Conservation (phyloP, 2,329 filamentous ascomycete species). For the Aureobasidium sp. region DNA sequence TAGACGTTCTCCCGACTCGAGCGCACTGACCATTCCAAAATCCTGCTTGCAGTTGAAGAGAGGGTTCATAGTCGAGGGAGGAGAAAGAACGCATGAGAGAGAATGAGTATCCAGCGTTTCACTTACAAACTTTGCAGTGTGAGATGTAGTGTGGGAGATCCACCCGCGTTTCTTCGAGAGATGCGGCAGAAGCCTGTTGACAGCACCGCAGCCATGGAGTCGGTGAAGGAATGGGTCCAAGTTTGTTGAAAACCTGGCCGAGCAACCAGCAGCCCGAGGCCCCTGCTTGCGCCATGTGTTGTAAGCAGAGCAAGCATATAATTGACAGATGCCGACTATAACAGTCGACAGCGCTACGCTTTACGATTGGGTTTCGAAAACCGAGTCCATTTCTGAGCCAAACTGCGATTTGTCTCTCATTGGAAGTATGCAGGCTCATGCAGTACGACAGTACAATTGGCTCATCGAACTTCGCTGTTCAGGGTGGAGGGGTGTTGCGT, state of each 20-base stretch:
- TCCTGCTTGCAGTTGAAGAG: not conserved
- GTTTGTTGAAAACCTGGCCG: not conserved
- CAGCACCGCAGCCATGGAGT: slow-evolving; percentile 2
- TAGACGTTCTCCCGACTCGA: not conserved
- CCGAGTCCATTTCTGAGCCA: not conserved
- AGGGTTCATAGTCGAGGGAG: not conserved
- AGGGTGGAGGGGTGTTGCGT: not conserved
- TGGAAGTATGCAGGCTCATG: not conserved
- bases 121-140: not conserved
- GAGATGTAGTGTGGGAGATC: not conserved
- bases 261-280: not conserved
- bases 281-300: slow-evolving; percentile 3
- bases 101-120: not conserved
- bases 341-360: not conserved
- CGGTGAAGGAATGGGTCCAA: not conserved
- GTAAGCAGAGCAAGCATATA: not conserved
- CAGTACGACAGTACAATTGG: not conserved
- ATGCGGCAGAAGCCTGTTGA: not conserved
- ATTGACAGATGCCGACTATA: not conserved
- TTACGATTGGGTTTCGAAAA: not conserved
- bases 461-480: not conserved
- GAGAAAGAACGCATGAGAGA: not conserved
- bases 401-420: not conserved
- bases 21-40: not conserved
- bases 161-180: not conserved